Evolutionary conservation across 2,329 filamentous ascomycete genomes (phyloP), one percentile per base, ranked within the genome.

Genomic region (Phyllosticta capitalensis): DNA sequence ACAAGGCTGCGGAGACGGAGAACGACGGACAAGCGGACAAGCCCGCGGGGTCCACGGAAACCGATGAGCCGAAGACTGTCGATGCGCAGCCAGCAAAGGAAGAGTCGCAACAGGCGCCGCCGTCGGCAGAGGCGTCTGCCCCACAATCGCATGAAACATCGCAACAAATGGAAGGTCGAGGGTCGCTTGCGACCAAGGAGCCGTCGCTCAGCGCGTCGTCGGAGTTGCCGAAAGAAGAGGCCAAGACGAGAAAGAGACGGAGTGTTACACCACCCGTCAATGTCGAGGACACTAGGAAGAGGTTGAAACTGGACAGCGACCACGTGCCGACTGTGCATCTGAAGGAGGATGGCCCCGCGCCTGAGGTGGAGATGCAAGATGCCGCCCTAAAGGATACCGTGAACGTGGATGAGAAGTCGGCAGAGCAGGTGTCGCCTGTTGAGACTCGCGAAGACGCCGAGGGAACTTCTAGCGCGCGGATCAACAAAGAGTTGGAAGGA

Each of bases 241-340:
- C 62, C 12, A 67, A 65, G 62, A 76, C 76, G 65, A 69, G 75
- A 60, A 77, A 76, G 64, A 66, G 75, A 59, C 65, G 75, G 55
- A 76, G 75, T 54, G 59, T 60, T 19, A 73, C 74, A 24, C 75
- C 74, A 10, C 68, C 73, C 5, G 55, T 72, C 5, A 63, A 67
- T 1, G 53, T 63, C 12, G 67, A 71, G 21, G 72, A 74, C 4
- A 68, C 76, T 19, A 73, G 64, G 50, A 73, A 80, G 67, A 78
- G 75, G 64, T 63, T 74, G 9, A 74, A 74, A 57, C 67, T 70
- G 10, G 71, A 69, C 21, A 67, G 73, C n/a, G 69, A 71, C 17
- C 64, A 66, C 19, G 67, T 61, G 10, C 67, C 65, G 45, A 66
- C 67, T 10, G 63, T 71, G 2, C 62, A 69, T 61, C 45, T 71